These are phyloP conservation scores for Fusarium sp. DNA, from an alignment of 2,329 filamentous ascomycete species.

Conservation along the genomic window DNA sequence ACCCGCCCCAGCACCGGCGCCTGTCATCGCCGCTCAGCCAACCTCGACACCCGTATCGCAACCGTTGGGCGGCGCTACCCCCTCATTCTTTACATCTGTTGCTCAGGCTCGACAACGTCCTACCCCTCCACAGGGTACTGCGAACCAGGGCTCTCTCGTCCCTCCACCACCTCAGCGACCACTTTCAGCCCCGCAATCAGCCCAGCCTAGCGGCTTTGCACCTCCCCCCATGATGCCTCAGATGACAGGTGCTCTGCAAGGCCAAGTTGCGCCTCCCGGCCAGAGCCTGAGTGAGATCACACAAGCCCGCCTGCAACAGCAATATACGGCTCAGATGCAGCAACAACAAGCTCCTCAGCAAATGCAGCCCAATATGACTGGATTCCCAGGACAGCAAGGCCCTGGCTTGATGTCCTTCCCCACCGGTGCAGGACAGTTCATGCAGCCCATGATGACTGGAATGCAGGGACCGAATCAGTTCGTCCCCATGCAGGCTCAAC, in stretches of 20 bases:
- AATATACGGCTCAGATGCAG: conserved; percentile 61
- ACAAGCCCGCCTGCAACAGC: conserved; percentile 72
- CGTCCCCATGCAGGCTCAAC: conserved; percentile 65
- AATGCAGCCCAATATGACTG: conserved; percentile 52
- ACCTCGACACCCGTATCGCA: conserved; percentile 50
- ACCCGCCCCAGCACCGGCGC: conserved; percentile 37
- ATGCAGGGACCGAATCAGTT: conserved; percentile 54
- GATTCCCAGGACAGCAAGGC: conserved; percentile 47
- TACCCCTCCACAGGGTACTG: conserved; percentile 45
- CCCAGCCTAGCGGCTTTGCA: conserved; percentile 76
- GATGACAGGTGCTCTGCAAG: conserved; percentile 75
- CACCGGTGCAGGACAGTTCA: conserved; percentile 48
- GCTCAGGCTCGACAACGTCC: conserved; percentile 56
- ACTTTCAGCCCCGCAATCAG: conserved; percentile 86
- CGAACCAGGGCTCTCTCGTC: conserved; percentile 71
- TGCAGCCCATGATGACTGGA: conserved; percentile 63
- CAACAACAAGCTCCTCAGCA: conserved; percentile 50
- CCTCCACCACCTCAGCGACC: conserved; percentile 82
- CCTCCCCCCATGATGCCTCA: conserved; percentile 83
- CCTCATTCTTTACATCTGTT: conserved; percentile 63
- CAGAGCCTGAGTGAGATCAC: conserved; percentile 80
- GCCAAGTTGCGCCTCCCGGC: conserved; percentile 74
- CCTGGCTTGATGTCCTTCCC: conserved; percentile 53
- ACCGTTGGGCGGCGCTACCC: conserved; percentile 64
- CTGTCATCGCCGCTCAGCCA: conserved; percentile 34